A percentile compares a stretch with the other conserved stretches of the same genome.
Evolutionary conservation across 257 asterid species (phyloP).

Genomic region (Nicotiana tomentosiformis): DNA sequence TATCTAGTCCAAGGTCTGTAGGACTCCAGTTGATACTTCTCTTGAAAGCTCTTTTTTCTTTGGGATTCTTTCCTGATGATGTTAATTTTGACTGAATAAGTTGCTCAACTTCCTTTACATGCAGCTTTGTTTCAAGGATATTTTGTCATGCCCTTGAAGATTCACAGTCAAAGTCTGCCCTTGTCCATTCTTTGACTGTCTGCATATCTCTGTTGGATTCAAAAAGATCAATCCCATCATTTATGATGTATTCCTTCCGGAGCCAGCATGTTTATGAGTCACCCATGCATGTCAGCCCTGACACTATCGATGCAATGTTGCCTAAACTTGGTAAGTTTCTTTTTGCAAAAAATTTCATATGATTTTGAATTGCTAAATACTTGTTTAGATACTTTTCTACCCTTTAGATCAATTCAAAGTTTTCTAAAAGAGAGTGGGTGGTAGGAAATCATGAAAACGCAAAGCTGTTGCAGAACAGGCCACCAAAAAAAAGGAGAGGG

Average conservation of each 20-base stretch:
- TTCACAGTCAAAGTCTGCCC: slow-evolving; percentile 76
- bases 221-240: slow-evolving; percentile 66
- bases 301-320: slow-evolving; percentile 90
- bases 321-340: slow-evolving; percentile 70
- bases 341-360: not conserved
- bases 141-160: slow-evolving; percentile 85
- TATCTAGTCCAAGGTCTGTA: slow-evolving; percentile 82
- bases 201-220: slow-evolving; percentile 95
- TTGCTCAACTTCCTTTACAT: slow-evolving; percentile 15
- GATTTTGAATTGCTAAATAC: not conserved
- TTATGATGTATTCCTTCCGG: slow-evolving; percentile 71
- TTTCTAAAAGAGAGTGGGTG: not conserved
- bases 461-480: not conserved
- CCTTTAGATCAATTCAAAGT: not conserved
- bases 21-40: slow-evolving; percentile 9
- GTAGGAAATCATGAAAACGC: not conserved
- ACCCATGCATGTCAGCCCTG: slow-evolving; percentile 63
- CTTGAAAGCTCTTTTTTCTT: slow-evolving; percentile 2
- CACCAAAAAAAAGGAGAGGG: not conserved
- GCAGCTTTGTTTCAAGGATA: slow-evolving; percentile 82
- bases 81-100: not conserved
- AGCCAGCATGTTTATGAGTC: slow-evolving; percentile 72
- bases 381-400: not conserved
- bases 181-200: slow-evolving; percentile 77
- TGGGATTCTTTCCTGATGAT: not conserved